Evolutionary conservation across 2,329 filamentous ascomycete species (phyloP).

Genomic region (Didymella arachidicola): DNA sequence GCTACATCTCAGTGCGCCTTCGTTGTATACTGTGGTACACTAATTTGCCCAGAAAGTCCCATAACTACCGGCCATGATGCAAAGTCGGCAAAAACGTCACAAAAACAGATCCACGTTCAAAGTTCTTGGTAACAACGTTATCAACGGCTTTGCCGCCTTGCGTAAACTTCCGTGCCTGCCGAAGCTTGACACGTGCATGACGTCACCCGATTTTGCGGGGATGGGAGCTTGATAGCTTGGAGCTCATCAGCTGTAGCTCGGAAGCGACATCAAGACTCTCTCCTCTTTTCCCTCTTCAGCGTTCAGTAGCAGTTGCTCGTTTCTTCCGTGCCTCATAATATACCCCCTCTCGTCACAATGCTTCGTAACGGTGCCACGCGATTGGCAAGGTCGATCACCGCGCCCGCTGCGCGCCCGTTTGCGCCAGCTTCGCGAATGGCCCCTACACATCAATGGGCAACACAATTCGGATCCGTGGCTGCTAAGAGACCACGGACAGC

Average conservation of each 20-base stretch:
- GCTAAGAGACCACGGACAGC: conserved; percentile 46
- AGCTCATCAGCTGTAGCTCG: conserved; percentile 13
- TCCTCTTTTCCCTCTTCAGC: conserved; percentile 10
- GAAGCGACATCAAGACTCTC: conserved; percentile 4
- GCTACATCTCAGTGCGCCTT: conserved; percentile 2
- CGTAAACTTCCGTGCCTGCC: conserved; percentile 13
- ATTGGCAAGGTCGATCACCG: conserved; percentile 49
- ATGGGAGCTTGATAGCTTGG: conserved; percentile 20
- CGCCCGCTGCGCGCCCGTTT: conserved; percentile 41
- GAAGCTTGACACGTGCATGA: conserved; percentile 19
- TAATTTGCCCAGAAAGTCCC: background rate
- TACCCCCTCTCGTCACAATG: conserved; percentile 40
- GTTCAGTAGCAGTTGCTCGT: background rate
- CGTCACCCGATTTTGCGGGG: conserved; percentile 17
- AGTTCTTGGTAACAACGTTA: background rate
- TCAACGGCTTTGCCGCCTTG: background rate
- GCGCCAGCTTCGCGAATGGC: conserved; percentile 32
- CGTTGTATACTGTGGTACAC: conserved; percentile 3
- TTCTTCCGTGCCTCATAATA: conserved; percentile 5
- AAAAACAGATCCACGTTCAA: background rate
- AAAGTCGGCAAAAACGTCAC: background rate
- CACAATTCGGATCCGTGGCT: conserved; percentile 53
- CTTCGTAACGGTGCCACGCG: conserved; percentile 56
- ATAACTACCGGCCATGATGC: background rate
- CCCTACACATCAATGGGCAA: conserved; percentile 48